Evolutionary conservation across 495 filamentous ascomycete species (phyloP).

Genomic region (Penicillium ochrochloron): DNA sequence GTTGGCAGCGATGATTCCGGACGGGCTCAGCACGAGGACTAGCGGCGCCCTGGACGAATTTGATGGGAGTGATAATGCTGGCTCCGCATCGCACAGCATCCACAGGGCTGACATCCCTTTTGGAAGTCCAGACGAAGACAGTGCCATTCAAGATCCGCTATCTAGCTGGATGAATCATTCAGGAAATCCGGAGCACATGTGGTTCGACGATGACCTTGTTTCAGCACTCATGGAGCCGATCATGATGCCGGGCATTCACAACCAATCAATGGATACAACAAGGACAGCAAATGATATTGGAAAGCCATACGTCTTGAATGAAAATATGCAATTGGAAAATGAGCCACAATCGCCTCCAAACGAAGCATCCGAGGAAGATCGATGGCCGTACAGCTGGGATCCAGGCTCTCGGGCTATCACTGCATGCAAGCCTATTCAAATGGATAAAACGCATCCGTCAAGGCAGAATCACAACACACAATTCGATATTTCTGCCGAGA

Average conservation of each 20-base stretch:
- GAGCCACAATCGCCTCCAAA: conserved; percentile 12
- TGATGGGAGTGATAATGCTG: background rate
- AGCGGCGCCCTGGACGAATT: background rate
- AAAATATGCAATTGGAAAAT: background rate
- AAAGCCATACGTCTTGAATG: background rate
- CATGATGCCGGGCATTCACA: conserved; percentile 7
- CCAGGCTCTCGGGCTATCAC: conserved; percentile 16
- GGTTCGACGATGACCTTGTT: conserved; percentile 16
- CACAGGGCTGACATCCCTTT: background rate
- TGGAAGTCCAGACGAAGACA: background rate
- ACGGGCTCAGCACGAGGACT: background rate
- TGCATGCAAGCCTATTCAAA: conserved; percentile 14
- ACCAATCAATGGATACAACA: background rate
- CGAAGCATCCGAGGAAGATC: conserved; percentile 19
- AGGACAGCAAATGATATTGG: background rate
- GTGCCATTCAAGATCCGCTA: background rate
- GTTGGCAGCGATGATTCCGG: background rate
- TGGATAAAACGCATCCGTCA: conserved; percentile 9
- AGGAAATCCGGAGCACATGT: conserved; percentile 13
- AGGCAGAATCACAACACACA: conserved; percentile 1
- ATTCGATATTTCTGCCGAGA: conserved; percentile 12
- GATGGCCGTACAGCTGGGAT: conserved; percentile 19
- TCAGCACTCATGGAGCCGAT: conserved; percentile 13
- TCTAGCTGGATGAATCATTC: conserved; percentile 10
- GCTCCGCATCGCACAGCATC: background rate